Conservation (phyloP, 2,329 filamentous ascomycete genomes). For the Alternaria arbusti region DNA sequence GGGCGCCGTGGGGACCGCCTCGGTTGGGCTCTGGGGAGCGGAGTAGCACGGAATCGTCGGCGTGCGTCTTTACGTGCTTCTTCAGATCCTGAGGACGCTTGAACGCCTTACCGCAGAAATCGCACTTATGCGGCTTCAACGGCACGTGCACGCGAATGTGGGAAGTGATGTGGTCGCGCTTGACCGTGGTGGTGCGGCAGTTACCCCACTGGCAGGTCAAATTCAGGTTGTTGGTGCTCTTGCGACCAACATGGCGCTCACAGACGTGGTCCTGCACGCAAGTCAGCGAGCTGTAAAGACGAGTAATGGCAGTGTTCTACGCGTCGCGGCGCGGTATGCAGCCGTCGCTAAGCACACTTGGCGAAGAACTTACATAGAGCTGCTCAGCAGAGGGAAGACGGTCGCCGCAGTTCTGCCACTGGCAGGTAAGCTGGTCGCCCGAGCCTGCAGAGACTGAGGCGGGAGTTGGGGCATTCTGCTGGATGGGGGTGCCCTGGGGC, state of each 20-base stretch:
- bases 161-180: constrained; percentile 98
- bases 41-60: constrained; percentile 84
- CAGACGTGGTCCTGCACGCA: constrained; percentile 86
- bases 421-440: constrained; percentile 60
- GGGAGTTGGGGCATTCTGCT: constrained; percentile 42
- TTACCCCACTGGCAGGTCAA: constrained; percentile 96
- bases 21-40: constrained; percentile 67
- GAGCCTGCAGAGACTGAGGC: constrained; percentile 36
- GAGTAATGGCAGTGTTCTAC: neutral
- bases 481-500: constrained; percentile 41
- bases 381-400: constrained; percentile 64
- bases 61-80: constrained; percentile 99
- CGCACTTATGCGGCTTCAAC: constrained; percentile 97
- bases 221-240: constrained; percentile 98
- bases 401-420: constrained; percentile 69
- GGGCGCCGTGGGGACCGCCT: constrained; percentile 46
- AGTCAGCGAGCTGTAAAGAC: constrained; percentile 14
- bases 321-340: neutral
- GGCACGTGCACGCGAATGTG: constrained; percentile 99
- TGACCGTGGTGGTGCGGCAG: constrained; percentile 95
- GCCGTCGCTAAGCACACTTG: neutral
- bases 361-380: constrained; percentile 63
- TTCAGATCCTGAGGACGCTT: constrained; percentile 98
- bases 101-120: constrained; percentile 98
- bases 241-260: constrained; percentile 96